A percentile compares a stretch with the other conserved stretches of the same genome.
Evolutionary conservation across 2,329 filamentous ascomycete genomes (phyloP).

Genomic region (Aaosphaeria arxii): DNA sequence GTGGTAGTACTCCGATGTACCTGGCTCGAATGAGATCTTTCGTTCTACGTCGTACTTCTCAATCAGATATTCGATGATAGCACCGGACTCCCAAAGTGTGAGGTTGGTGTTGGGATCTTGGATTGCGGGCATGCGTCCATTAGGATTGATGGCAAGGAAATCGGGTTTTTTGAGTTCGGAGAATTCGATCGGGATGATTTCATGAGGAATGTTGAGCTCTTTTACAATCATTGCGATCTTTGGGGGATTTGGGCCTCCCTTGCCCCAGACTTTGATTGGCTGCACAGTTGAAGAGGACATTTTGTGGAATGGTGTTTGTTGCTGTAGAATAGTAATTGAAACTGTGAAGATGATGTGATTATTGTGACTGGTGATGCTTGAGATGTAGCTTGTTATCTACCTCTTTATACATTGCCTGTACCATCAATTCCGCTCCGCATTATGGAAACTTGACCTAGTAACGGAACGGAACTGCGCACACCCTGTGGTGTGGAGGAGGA

Average conservation of each 20-base stretch:
- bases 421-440: too few relatives aligned
- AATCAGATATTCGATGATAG: constrained; percentile 44
- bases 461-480: too few relatives aligned
- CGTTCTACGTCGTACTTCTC: constrained; percentile 44
- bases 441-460: too few relatives aligned
- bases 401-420: too few relatives aligned
- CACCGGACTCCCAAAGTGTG: constrained; percentile 45
- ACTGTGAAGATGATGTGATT: too few relatives aligned
- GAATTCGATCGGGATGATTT: constrained; percentile 34
- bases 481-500: too few relatives aligned
- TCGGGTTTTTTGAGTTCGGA: constrained; percentile 39
- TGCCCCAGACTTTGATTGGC: constrained; percentile 21
- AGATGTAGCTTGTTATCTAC: too few relatives aligned
- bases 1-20: constrained; percentile 35
- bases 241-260: constrained; percentile 37
- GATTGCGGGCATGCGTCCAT: constrained; percentile 43
- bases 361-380: too few relatives aligned
- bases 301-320: background rate
- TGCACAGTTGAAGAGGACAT: constrained; percentile 7
- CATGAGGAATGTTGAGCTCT: constrained; percentile 43
- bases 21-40: constrained; percentile 34
- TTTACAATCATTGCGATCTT: constrained; percentile 47
- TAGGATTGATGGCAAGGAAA: constrained; percentile 42
- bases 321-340: background rate
- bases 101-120: constrained; percentile 45